Base-by-base conservation (phyloP, 2,329 filamentous ascomycete species). In the Pseudogymnoascus sp. region DNA sequence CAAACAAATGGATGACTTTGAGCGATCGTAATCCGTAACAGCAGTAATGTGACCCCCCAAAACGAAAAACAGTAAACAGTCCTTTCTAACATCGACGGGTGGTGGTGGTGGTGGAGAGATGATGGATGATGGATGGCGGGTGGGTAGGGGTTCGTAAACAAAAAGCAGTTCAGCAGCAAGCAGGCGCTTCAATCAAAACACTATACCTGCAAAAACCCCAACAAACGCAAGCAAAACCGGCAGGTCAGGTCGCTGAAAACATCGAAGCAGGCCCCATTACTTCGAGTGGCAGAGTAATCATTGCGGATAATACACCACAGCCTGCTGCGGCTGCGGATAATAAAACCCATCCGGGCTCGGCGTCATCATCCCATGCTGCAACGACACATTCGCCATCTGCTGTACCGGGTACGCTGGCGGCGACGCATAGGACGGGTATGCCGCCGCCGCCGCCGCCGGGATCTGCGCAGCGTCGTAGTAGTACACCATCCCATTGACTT, bases 401-500 rank as follows among this genome's bases (percentile, higher is more conserved):
- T 81, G 77, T 61, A 82, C 78, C 8, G 81, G 77, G 70, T 86
- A 90, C 63, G 79, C 73, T 64, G 80, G 82, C 40, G 80, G 74
- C 5, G 79, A 72, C 63, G 80, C 77, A 67, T 83, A 84, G 57
- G 73, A 73, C 36, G 77, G 70, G 63, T 77, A 77, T 45, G 70
- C 70, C 34, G 63, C 40, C 3, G 29, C 34, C 31, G 73, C 70
- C 18, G 74, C 70, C 31, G 72, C 69, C 26, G 84, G 79, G 59
- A 93, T 78, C 72, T 92, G 88, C n/a, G 86, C 82, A 6, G 90
- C 83, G 72, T 96, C 90, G 71, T 92, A 93, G 74, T 96, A 99
- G 75, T 96, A 97, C 0, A 96, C 92, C 83, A 96, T 97, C 66
- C 95, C 95, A 69, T 96, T 96, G 67, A 88, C 87, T 77, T 97